A percentile compares a stretch with the other conserved stretches of the same genome.
These are phyloP conservation scores for Xylariaceae sp. DNA, from an alignment of 2,329 filamentous ascomycete genomes.

Conservation along the genomic window DNA sequence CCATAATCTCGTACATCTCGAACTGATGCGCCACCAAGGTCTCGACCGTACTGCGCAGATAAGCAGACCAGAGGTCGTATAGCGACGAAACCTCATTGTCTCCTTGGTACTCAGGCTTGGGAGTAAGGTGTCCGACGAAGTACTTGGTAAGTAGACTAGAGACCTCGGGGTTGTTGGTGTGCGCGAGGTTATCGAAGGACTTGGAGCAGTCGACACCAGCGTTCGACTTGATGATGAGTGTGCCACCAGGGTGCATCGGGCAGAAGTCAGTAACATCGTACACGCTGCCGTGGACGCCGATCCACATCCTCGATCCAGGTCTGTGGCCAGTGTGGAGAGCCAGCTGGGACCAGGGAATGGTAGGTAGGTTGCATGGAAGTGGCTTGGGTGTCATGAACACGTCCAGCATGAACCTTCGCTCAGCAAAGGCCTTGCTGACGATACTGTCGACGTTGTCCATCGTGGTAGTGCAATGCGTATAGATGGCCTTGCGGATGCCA, in stretches of 20 bases:
- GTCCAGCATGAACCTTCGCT: constrained; percentile 52
- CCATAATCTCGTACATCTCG: too few species aligned
- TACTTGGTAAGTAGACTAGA: constrained; percentile 49
- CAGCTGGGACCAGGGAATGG: constrained; percentile 45
- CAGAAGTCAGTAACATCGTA: constrained; percentile 52
- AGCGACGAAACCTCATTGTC: too few species aligned
- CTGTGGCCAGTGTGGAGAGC: constrained; percentile 48
- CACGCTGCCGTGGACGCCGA: constrained; percentile 47
- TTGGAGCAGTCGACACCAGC: constrained; percentile 50
- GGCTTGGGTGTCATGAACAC: constrained; percentile 54
- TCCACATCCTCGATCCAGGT: constrained; percentile 43
- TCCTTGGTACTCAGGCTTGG: constrained; percentile 48
- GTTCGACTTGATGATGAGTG: constrained; percentile 49
- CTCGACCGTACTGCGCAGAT: too few species aligned
- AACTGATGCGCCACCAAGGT: too few species aligned
- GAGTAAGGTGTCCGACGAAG: constrained; percentile 46
- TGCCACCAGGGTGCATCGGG: constrained; percentile 50
- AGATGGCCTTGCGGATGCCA: constrained; percentile 52
- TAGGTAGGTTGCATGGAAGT: constrained; percentile 45
- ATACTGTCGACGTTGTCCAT: constrained; percentile 48
- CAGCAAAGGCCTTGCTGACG: constrained; percentile 48
- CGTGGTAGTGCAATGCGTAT: constrained; percentile 46
- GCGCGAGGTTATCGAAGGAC: constrained; percentile 50
- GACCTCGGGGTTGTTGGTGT: constrained; percentile 52
- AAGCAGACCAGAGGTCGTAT: too few species aligned